phyloP scores from a whole-genome alignment of 2,329 filamentous ascomycete species.

The Trichoderma sp. region DNA sequence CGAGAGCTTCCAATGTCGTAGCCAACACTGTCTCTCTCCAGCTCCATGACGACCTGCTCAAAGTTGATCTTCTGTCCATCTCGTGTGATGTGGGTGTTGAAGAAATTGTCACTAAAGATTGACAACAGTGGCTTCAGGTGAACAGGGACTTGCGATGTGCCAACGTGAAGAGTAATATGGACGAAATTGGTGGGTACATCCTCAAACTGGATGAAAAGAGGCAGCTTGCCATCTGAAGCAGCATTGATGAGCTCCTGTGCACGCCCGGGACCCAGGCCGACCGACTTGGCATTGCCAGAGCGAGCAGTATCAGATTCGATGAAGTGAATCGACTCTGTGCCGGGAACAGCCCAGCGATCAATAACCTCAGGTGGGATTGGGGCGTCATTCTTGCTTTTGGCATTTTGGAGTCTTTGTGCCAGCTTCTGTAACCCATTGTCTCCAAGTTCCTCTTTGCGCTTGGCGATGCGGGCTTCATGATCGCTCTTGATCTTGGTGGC shows the following conservation, averaged over 20 bases:
- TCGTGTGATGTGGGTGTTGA: slow-evolving; percentile 80
- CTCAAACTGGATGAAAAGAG: slow-evolving; percentile 95
- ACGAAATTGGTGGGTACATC: slow-evolving; percentile 92
- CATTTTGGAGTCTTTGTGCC: slow-evolving; percentile 70
- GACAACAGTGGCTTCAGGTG: slow-evolving; percentile 79
- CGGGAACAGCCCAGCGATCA: slow-evolving; percentile 75
- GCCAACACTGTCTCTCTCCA: slow-evolving; percentile 87
- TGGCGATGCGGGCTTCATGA: slow-evolving; percentile 74
- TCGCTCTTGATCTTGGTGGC: slow-evolving; percentile 77
- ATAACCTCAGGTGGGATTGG: slow-evolving; percentile 81
- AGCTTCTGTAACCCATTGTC: slow-evolving; percentile 75
- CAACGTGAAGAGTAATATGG: slow-evolving; percentile 75
- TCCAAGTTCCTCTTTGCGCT: slow-evolving; percentile 75
- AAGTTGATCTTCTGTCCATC: slow-evolving; percentile 77
- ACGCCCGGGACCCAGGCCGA: slow-evolving; percentile 64
- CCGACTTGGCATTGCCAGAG: slow-evolving; percentile 69
- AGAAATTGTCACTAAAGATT: slow-evolving; percentile 88
- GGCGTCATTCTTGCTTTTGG: slow-evolving; percentile 84
- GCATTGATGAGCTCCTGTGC: slow-evolving; percentile 75
- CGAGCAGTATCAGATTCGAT: slow-evolving; percentile 83
- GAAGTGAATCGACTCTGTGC: slow-evolving; percentile 90
- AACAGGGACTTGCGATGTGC: slow-evolving; percentile 73
- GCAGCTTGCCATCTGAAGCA: slow-evolving; percentile 57
- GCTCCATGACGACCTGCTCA: slow-evolving; percentile 84
- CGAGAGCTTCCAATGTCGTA: slow-evolving; percentile 70